Base-by-base conservation (phyloP, 2,329 filamentous ascomycete species). In the Pseudogymnoascus sp. region DNA sequence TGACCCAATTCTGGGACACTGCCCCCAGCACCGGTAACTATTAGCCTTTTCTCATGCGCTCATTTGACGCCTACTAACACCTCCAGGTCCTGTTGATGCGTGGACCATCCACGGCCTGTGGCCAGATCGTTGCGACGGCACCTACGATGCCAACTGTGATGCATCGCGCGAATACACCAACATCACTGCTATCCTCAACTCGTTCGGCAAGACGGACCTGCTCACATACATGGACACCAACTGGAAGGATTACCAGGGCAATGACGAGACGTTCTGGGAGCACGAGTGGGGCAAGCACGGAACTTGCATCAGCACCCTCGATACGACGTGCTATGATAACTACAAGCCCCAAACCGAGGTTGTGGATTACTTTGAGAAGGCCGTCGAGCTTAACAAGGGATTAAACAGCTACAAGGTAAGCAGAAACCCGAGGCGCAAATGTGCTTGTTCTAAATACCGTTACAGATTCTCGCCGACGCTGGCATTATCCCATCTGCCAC, bases 1-100 rank as follows among this genome's bases (percentile, higher is more conserved):
- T 85, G 73, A 91, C 89, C 1, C 89, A 92, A 69, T 91, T 92
- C 76, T 92, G 89, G 89, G 88, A 92, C 71, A 82, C 84, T 0
- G 72, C 81, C 64, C 87, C 87, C 1, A 77, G 81, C 1, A 82
- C 84, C 3, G 73, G 68, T 67, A 67, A 47, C 31, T 57, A 57
- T 57, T 21, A 21, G 8, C 40, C 37, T 36, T 0, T 18, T 16
- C 60, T 45, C 16, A 16, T 51, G 11, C n/a, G 12, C 18, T 10
- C 23, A n/a, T 51, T 51, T n/a, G 5, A 14, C 60, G 5, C 14
- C n/a, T 4, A 5, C 39, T 61, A 8, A 54, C 31, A 61, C 18
- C 5, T 12, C 29, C 2, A 63, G 88, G 89, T 0, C 88, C 89
- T 1, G 75, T 75, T 60, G 82, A 90, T 71, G 86, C 84, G 5